Percentiles rank a stretch among this genome's conserved stretches.
Evolutionary conservation across 2,329 filamentous ascomycete species (phyloP).

Genomic region (Trichoderma asperellum): DNA sequence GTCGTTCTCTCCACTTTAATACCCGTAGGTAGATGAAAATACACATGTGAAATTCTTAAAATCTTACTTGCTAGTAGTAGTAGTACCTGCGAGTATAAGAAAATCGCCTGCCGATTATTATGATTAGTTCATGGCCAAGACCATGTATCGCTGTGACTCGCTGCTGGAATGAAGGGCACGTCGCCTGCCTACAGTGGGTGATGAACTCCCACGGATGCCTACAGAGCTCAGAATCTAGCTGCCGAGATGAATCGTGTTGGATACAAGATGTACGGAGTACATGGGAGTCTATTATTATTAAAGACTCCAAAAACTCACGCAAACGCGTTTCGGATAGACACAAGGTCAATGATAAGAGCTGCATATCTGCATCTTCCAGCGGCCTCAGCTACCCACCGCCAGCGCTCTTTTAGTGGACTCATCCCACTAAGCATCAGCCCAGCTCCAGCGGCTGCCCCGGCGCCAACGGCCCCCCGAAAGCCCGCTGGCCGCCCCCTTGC

Average conservation of each 20-base stretch:
- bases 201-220: background rate
- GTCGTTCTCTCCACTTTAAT: background rate
- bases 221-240: background rate
- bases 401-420: background rate
- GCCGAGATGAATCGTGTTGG: background rate
- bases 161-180: background rate
- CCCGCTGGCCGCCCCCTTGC: background rate
- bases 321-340: background rate
- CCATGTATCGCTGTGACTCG: slow-evolving; percentile 4
- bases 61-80: too few relatives aligned
- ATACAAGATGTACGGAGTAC: background rate
- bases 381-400: background rate
- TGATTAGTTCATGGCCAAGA: slow-evolving; percentile 11
- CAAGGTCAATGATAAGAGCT: background rate
- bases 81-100: background rate
- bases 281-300: background rate
- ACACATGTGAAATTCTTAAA: background rate
- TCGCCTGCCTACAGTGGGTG: background rate
- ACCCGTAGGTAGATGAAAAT: background rate
- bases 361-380: background rate
- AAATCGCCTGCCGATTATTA: background rate
- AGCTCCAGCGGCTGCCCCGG: slow-evolving; percentile 9
- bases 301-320: background rate
- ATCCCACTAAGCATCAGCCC: slow-evolving; percentile 13
- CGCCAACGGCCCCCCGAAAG: slow-evolving; percentile 2